Evolutionary conservation across 2,329 filamentous ascomycete genomes (phyloP).

Genomic region (Cladosporium cucumerinum): DNA sequence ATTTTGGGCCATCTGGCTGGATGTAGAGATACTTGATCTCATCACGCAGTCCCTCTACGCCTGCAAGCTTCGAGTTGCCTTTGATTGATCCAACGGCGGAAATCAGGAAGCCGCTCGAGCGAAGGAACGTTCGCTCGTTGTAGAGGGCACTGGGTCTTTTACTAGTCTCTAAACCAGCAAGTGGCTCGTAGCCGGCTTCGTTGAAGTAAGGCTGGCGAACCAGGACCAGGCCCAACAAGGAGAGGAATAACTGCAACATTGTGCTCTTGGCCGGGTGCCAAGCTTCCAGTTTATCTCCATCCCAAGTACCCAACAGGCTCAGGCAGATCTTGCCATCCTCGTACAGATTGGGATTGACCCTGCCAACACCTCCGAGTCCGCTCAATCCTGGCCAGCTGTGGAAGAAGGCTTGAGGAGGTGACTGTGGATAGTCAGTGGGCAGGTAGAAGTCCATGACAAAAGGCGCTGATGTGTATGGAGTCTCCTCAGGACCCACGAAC

Average conservation of each 20-base stretch:
- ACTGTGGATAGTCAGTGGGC: slow-evolving; percentile 47
- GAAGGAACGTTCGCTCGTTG: slow-evolving; percentile 29
- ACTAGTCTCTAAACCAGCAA: slow-evolving; percentile 26
- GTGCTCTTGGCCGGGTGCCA: slow-evolving; percentile 55
- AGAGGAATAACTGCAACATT: slow-evolving; percentile 47
- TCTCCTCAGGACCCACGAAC: slow-evolving; percentile 57
- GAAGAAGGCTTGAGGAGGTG: slow-evolving; percentile 55
- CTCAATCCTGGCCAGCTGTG: slow-evolving; percentile 51
- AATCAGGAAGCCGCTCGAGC: slow-evolving; percentile 26
- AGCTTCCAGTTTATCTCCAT: slow-evolving; percentile 51
- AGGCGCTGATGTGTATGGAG: slow-evolving; percentile 59
- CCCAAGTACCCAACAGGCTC: slow-evolving; percentile 59
- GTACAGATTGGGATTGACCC: slow-evolving; percentile 60
- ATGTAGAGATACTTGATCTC: slow-evolving; percentile 55
- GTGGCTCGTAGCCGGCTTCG: slow-evolving; percentile 59
- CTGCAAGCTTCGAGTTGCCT: slow-evolving; percentile 15
- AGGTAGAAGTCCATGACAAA: slow-evolving; percentile 60
- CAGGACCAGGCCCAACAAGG: slow-evolving; percentile 36
- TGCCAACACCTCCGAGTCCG: slow-evolving; percentile 28
- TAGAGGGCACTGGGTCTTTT: slow-evolving; percentile 30
- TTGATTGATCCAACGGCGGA: slow-evolving; percentile 41
- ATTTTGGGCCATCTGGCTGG: slow-evolving; percentile 29
- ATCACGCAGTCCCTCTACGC: slow-evolving; percentile 45
- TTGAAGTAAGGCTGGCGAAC: slow-evolving; percentile 62
- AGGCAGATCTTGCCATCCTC: slow-evolving; percentile 62